Conservation (phyloP, 331 rosid species). For the Malus hybrid region DNA sequence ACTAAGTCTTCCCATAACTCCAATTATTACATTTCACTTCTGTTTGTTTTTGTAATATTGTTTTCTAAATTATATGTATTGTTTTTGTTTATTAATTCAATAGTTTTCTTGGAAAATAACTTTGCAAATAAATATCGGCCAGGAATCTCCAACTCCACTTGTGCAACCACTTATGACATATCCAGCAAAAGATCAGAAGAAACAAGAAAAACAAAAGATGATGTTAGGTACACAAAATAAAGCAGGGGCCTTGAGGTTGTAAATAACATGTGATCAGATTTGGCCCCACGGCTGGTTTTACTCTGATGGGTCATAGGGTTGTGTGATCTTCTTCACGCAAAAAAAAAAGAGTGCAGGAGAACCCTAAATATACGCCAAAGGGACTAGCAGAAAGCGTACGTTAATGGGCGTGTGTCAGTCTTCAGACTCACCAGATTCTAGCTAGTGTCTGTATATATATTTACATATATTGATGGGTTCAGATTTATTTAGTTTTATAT, state of each 20-base stretch:
- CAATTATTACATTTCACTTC: not conserved
- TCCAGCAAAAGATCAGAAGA: not conserved
- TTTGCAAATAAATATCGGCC: no score
- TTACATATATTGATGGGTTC: not conserved
- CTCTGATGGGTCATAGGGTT: not conserved
- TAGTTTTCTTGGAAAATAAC: not conserved
- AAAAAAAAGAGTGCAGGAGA: not conserved
- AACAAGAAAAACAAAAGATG: not conserved
- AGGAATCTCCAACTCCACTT: not conserved
- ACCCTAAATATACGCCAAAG: constrained; percentile 7
- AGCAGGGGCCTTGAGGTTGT: not conserved
- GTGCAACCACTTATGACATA: not conserved
- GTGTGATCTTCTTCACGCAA: not conserved
- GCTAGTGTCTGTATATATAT: not conserved
- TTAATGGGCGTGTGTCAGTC: not conserved
- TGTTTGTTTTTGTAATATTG: no score
- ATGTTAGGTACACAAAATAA: constrained; percentile 10
- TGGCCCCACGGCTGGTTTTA: constrained; percentile 1
- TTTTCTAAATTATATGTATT: not conserved
- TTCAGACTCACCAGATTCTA: not conserved
- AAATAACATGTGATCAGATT: constrained; percentile 4
- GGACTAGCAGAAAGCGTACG: not conserved
- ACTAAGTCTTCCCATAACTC: not conserved
- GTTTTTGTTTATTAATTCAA: not conserved
- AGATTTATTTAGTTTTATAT: not conserved